Conservation (phyloP, 2,329 filamentous ascomycete genomes). For the Pyricularia sp. region DNA sequence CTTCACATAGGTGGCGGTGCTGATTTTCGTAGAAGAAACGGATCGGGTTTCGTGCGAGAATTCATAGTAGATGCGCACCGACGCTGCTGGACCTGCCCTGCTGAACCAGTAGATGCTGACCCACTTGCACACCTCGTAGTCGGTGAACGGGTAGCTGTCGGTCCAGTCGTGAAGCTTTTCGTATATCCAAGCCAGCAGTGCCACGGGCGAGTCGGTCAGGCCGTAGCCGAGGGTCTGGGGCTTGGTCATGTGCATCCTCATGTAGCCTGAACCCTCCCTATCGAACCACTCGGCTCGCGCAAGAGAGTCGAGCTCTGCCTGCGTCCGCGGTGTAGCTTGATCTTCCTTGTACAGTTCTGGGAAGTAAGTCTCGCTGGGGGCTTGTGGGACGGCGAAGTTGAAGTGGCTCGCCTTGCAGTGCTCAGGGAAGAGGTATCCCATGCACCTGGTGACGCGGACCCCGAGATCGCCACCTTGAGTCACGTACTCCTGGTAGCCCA, state of each 20-base stretch:
- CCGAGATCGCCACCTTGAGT: conserved; percentile 64
- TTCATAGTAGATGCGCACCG: conserved; percentile 66
- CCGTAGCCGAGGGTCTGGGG: conserved; percentile 66
- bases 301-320: conserved; percentile 33
- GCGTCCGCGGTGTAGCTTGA: conserved; percentile 41
- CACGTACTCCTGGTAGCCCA: conserved; percentile 55
- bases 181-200: conserved; percentile 67
- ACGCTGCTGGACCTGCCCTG: conserved; percentile 58
- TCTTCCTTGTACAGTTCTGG: conserved; percentile 50
- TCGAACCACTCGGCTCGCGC: conserved; percentile 41
- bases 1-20: not conserved
- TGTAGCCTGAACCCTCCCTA: conserved; percentile 48
- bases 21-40: conserved; percentile 4
- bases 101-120: conserved; percentile 65
- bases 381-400: conserved; percentile 39
- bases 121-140: conserved; percentile 71
- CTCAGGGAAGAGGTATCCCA: conserved; percentile 50
- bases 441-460: conserved; percentile 51
- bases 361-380: conserved; percentile 39
- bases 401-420: conserved; percentile 51
- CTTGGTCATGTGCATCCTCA: conserved; percentile 51
- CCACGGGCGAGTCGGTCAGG: conserved; percentile 60
- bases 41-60: conserved; percentile 6
- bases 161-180: conserved; percentile 71
- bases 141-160: conserved; percentile 62